Conservation (phyloP, 2,329 filamentous ascomycete species). For the Orbilia ellipsospora region DNA sequence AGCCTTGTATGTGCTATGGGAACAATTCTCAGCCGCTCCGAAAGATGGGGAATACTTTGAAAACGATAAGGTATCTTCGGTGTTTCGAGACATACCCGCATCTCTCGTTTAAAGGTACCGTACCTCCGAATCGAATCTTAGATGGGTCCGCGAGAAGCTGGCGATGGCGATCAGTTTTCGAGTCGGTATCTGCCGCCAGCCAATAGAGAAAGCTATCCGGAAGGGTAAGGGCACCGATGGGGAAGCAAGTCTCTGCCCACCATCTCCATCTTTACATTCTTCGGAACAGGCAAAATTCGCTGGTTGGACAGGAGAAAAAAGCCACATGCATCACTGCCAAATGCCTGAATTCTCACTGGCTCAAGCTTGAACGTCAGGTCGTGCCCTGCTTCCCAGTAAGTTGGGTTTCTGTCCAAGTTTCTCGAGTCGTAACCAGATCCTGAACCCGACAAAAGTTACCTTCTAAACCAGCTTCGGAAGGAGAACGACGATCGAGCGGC, state of each 20-base stretch:
- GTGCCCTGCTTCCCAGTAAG: neutral
- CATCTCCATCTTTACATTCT: conserved; percentile 32
- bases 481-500: neutral
- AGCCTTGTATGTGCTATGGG: neutral
- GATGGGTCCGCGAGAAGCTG: conserved; percentile 3
- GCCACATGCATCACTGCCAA: conserved; percentile 17
- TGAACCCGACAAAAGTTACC: neutral
- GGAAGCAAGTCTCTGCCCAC: conserved; percentile 13
- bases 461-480: neutral
- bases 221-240: conserved; percentile 44
- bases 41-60: too few species aligned
- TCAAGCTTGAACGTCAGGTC: neutral
- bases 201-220: conserved; percentile 20
- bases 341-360: neutral
- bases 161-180: conserved; percentile 3
- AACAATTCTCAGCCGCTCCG: too few species aligned
- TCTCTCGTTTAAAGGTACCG: neutral
- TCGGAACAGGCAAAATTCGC: conserved; percentile 25
- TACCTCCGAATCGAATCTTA: neutral
- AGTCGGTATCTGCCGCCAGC: conserved; percentile 20
- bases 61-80: conserved; percentile 15
- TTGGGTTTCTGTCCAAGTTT: neutral
- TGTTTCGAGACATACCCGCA: conserved; percentile 18
- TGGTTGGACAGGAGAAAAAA: conserved; percentile 27
- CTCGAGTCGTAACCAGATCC: neutral